phyloP scores from a whole-genome alignment of 2,329 filamentous ascomycete genomes.

The Stachybotrys elegans region DNA sequence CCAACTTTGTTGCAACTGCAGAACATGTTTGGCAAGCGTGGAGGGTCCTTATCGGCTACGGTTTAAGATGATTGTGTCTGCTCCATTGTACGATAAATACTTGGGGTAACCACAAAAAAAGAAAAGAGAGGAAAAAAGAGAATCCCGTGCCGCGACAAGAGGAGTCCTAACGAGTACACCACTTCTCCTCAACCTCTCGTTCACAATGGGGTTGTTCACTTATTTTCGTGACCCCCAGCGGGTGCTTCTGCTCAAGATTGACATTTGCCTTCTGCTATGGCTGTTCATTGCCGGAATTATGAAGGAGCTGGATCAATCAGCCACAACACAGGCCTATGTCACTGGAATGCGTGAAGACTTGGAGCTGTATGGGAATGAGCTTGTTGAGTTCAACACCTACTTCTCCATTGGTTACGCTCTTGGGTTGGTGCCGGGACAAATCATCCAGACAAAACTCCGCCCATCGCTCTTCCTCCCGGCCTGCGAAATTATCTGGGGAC shows the following conservation, averaged over 20 bases:
- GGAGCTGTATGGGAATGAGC: conserved; percentile 44
- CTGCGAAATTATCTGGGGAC: conserved; percentile 28
- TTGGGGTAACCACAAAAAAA: too few species aligned
- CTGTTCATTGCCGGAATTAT: conserved; percentile 29
- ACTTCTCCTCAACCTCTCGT: not conserved
- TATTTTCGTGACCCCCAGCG: conserved; percentile 26
- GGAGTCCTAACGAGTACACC: too few species aligned
- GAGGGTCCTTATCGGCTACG: not conserved
- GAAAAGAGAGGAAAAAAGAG: too few species aligned
- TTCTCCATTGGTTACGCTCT: conserved; percentile 59
- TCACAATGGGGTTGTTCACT: conserved; percentile 1
- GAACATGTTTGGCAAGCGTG: not conserved
- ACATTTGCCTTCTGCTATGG: conserved; percentile 28
- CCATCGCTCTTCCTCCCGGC: conserved; percentile 34
- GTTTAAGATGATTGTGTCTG: not conserved
- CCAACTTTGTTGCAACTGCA: not conserved
- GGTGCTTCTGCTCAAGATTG: conserved; percentile 28
- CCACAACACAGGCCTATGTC: conserved; percentile 29
- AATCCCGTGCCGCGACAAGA: too few species aligned
- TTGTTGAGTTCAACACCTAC: conserved; percentile 46
- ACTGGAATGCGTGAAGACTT: conserved; percentile 32
- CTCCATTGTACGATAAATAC: too few species aligned
- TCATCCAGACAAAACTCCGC: conserved; percentile 32
- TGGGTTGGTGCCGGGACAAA: conserved; percentile 31
- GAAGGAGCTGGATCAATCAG: conserved; percentile 32